Percentiles rank a stretch among this genome's conserved stretches.
Evolutionary conservation across 805 yeast species (phyloP).

Genomic region (Candida sphagnicola): DNA sequence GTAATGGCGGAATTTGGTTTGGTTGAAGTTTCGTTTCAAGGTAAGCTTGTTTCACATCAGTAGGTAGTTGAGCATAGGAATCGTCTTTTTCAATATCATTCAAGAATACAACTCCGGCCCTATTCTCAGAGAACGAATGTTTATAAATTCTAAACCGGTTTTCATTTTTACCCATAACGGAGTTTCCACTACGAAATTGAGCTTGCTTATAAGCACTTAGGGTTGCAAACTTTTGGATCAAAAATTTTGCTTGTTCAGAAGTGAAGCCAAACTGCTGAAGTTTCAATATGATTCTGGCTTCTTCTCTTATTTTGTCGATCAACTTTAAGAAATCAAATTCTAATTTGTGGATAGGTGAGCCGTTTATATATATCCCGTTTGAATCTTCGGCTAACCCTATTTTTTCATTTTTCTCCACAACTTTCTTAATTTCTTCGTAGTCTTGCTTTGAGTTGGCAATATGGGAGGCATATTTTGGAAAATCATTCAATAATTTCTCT

Average conservation of each 20-base stretch:
- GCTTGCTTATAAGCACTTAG: constrained; percentile 35
- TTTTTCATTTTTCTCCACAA: constrained; percentile 25
- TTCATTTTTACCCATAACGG: constrained; percentile 25
- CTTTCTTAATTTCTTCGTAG: constrained; percentile 19
- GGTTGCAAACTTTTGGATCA: constrained; percentile 36
- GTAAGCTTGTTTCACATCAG: constrained; percentile 44
- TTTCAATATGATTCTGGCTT: constrained; percentile 19
- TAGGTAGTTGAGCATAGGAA: constrained; percentile 44
- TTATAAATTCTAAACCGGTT: constrained; percentile 32
- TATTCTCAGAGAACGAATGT: constrained; percentile 16
- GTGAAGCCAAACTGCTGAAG: constrained; percentile 27
- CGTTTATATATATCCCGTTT: constrained; percentile 64
- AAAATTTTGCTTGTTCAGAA: constrained; percentile 25
- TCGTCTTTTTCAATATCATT: constrained; percentile 71
- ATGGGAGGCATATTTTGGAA: constrained; percentile 50
- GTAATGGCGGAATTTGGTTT: constrained; percentile 65
- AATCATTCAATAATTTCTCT: constrained; percentile 39
- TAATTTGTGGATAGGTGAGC: constrained; percentile 51
- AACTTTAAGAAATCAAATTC: constrained; percentile 43
- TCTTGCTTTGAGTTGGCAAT: constrained; percentile 16
- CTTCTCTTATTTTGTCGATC: constrained; percentile 31
- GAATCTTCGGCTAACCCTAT: constrained; percentile 36
- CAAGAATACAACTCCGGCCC: constrained; percentile 55
- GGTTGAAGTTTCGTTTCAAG: constrained; percentile 27
- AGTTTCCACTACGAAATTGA: constrained; percentile 31